Evolutionary conservation across 805 yeast species (phyloP).

Genomic region (Yamadazyma sp.): DNA sequence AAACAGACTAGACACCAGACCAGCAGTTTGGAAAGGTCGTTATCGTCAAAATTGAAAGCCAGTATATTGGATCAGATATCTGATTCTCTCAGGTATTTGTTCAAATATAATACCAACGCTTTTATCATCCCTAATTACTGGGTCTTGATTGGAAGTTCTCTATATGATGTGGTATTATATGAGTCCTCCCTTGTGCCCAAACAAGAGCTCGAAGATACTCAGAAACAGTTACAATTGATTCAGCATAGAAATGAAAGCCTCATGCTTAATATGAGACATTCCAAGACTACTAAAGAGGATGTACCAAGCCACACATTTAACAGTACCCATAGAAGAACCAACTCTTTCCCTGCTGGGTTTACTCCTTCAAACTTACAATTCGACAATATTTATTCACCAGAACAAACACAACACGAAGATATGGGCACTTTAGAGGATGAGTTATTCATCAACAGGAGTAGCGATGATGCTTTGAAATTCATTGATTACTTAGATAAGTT

Average conservation of each 20-base stretch:
- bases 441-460: constrained; percentile 23
- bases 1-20: neutral
- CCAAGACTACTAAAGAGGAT: constrained; percentile 7
- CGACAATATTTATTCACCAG: constrained; percentile 10
- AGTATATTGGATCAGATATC: constrained; percentile 31
- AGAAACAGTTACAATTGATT: constrained; percentile 57
- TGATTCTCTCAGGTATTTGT: constrained; percentile 37
- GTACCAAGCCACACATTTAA: neutral
- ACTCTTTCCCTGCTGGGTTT: constrained; percentile 12
- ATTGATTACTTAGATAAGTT: constrained; percentile 38
- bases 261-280: constrained; percentile 47
- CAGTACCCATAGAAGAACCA: constrained; percentile 12
- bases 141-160: constrained; percentile 50
- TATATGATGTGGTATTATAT: constrained; percentile 39
- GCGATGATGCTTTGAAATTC: constrained; percentile 32
- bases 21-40: constrained; percentile 5
- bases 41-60: constrained; percentile 21
- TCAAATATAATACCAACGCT: constrained; percentile 53
- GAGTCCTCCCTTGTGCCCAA: constrained; percentile 22
- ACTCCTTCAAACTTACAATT: constrained; percentile 9
- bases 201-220: constrained; percentile 28
- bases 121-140: constrained; percentile 67
- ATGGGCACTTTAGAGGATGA: constrained; percentile 18
- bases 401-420: constrained; percentile 2
- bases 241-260: constrained; percentile 71